phyloP scores from a whole-genome alignment of 1,284 basidiomycete genomes.

The Lignosus rhinocerotis region DNA sequence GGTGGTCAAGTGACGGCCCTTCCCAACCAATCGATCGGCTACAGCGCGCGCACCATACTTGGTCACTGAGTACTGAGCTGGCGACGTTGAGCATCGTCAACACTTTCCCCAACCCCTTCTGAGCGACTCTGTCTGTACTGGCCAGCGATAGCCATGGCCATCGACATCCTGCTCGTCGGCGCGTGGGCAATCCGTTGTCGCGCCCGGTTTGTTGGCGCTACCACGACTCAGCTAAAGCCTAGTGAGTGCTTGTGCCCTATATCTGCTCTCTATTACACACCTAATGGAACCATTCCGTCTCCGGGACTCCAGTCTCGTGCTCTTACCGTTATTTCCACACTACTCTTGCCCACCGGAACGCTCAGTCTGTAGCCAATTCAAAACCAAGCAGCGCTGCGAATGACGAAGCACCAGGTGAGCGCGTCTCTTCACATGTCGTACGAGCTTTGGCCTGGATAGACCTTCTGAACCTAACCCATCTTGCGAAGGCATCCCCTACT shows the following conservation, averaged over 20 bases:
- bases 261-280: neutral
- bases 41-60: constrained; percentile 13
- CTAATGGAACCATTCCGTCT: constrained; percentile 7
- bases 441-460: constrained; percentile 1
- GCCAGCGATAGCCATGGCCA: constrained; percentile 18
- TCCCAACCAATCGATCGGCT: constrained; percentile 23
- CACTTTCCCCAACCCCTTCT: neutral
- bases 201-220: constrained; percentile 6
- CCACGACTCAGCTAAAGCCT: constrained; percentile 8
- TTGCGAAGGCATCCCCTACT: constrained; percentile 62
- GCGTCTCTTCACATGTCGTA: constrained; percentile 3
- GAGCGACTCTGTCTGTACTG: constrained; percentile 2
- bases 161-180: constrained; percentile 22
- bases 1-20: constrained; percentile 20
- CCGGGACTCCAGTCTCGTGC: constrained; percentile 23
- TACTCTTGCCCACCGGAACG: constrained; percentile 24
- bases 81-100: constrained; percentile 9
- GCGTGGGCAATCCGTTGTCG: constrained; percentile 18
- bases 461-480: constrained; percentile 1
- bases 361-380: constrained; percentile 18
- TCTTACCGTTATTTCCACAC: constrained; percentile 29
- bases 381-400: constrained; percentile 19
- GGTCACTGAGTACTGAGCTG: constrained; percentile 6
- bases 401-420: constrained; percentile 27
- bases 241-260: constrained; percentile 8